Percentiles rank a stretch among this genome's conserved stretches.
Evolutionary conservation across 2,329 filamentous ascomycete genomes (phyloP).

Genomic region (Biscogniauxia mediterranea): DNA sequence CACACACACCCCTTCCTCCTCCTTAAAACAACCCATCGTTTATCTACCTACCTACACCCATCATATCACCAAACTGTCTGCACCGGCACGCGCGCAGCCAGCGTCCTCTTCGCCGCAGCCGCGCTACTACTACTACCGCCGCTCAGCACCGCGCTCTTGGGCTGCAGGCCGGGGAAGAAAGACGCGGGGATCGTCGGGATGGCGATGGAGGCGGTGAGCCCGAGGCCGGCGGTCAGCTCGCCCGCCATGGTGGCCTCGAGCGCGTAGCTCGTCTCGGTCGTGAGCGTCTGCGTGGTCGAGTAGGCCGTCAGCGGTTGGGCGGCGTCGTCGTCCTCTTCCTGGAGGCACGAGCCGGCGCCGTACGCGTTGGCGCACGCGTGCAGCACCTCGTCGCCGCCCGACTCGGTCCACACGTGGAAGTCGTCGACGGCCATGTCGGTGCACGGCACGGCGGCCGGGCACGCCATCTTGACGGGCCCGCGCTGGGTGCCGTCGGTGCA

Average conservation of each 20-base stretch:
- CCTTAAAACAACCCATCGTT: no score
- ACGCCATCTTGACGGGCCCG: conserved; percentile 53
- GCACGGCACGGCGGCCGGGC: conserved; percentile 50
- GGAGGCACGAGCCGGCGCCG: conserved; percentile 19
- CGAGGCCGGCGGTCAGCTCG: conserved; percentile 18
- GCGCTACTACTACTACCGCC: not conserved
- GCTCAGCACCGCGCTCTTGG: conserved; percentile 14
- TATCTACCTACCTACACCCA: no score
- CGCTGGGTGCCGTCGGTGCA: conserved; percentile 47
- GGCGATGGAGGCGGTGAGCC: conserved; percentile 16
- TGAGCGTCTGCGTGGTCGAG: conserved; percentile 18
- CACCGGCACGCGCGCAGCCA: not conserved
- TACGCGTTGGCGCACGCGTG: conserved; percentile 42
- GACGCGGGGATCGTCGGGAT: conserved; percentile 19
- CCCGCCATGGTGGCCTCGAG: conserved; percentile 21
- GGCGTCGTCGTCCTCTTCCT: conserved; percentile 9
- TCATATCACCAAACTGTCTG: not conserved
- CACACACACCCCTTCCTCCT: no score
- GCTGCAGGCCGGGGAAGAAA: conserved; percentile 10
- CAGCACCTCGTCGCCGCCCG: conserved; percentile 35
- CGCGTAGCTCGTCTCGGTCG: conserved; percentile 13
- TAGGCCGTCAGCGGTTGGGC: conserved; percentile 15
- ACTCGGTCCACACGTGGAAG: conserved; percentile 53
- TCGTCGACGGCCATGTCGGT: conserved; percentile 49
- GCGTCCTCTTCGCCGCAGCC: not conserved